These are phyloP conservation scores for Wickerhamomyces chambardii DNA, from an alignment of 805 yeast genomes.

Conservation along the genomic window DNA sequence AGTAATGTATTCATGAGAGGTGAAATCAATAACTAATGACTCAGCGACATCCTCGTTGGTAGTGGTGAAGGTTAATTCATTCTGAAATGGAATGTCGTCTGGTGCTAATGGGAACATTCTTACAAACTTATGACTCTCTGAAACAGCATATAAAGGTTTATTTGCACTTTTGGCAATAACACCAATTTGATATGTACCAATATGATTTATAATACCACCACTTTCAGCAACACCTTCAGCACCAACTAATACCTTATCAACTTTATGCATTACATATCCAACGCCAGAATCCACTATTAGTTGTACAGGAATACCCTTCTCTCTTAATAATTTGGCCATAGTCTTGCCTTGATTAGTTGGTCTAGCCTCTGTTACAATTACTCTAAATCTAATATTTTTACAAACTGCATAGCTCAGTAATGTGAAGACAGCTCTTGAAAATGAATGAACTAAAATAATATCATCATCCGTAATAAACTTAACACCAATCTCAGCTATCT, in stretches of 20 bases:
- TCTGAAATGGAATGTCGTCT: conserved; percentile 69
- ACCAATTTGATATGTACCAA: conserved; percentile 93
- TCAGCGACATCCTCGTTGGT: conserved; percentile 27
- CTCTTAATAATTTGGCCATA: conserved; percentile 61
- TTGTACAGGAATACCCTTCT: conserved; percentile 76
- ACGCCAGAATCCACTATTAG: conserved; percentile 90
- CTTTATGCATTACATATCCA: conserved; percentile 84
- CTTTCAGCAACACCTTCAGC: conserved; percentile 99
- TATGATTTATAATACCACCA: conserved; percentile 94
- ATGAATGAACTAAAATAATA: conserved; percentile 81
- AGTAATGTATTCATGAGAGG: conserved; percentile 92
- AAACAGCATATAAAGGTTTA: conserved; percentile 89
- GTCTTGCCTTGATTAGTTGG: conserved; percentile 70
- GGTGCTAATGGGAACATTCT: conserved; percentile 93
- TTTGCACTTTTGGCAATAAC: conserved; percentile 84
- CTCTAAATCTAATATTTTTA: conserved; percentile 77
- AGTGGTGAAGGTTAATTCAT: conserved; percentile 35
- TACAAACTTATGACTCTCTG: conserved; percentile 94
- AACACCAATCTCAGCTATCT: conserved; percentile 80
- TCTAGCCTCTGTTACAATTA: conserved; percentile 87
- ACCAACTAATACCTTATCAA: conserved; percentile 91
- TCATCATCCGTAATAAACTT: conserved; percentile 93
- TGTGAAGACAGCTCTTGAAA: conserved; percentile 81
- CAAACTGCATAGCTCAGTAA: conserved; percentile 68
- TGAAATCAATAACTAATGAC: conserved; percentile 71